Base-by-base conservation (phyloP, 140 eudicot species). In the Ambrosia hybrid region DNA sequence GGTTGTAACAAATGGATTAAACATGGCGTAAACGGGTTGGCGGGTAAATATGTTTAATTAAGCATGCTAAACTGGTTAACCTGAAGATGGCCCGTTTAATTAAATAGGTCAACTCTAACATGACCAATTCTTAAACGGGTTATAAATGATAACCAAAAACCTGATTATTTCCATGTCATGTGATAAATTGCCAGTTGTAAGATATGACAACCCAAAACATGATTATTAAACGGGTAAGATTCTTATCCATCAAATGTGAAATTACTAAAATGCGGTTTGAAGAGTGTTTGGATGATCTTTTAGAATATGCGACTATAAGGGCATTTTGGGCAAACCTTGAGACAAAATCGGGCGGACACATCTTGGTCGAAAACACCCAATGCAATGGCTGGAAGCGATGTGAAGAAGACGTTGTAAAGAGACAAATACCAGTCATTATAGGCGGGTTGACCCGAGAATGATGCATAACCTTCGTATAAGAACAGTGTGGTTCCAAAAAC, bases 361-460 rank as follows among this genome's bases (percentile, higher is more conserved):
- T 92, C 98, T 78, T 92, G 98, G 78, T 92, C 98, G 34, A 92
- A 87, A 63, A 92, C 96, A 21, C 98, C 98, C 83, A 92, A 43
- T 36, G 96, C 95, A 70, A 92, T 81, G 63, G 83, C 96, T 0
- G 98, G 98, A 76, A 92, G 85, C 74, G 98, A 92, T 10, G 98
- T 87, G 84, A 92, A 92, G 83, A 92, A 85, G 14, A 92, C 95
- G 51, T 92, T 92, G 83, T 92, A 92, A 49, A 89, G 86, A 52
- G 98, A 83, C 82, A 93, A 62, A 71, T 80, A 93, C 98, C 98
- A 93, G 77, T 93, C 98, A 16, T 93, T 85, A 33, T 93, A 93
- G 0, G 96, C 97, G 11, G 96, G 91, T 49, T 88, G 92, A 15
- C 83, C 98, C 53, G 98, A 93, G 79, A 93, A 93, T 0, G 97